Evolutionary conservation across 106 monocot genomes (phyloP), one percentile per base, ranked within the genome.

Genomic region (Posidonia australis): DNA sequence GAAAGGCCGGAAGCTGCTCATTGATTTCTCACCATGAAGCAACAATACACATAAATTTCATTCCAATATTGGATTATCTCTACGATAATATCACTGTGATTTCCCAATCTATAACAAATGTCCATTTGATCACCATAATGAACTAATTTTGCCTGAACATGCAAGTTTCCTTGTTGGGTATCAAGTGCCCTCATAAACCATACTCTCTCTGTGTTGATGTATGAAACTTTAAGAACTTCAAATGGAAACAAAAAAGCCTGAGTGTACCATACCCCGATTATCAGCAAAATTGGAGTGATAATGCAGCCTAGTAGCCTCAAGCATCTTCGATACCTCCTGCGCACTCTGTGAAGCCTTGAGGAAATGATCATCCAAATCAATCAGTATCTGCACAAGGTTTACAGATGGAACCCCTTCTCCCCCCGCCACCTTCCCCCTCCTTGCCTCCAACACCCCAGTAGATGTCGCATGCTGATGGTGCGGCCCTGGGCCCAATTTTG

Each of bases 231-330:
- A n/a, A n/a, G n/a, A n/a, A n/a, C n/a, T 1, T 49, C 14, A 17
- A 49, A 11, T 49, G 36, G 7, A 36, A 36, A 7, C 36, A 36
- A 36, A 36, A 2, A 36, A 36, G 36, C 36, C 2, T 36, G 36
- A 36, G 2, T 36, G 18, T 58, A 5, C 14, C 17, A 5, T 64
- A 77, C 93, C 93, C 51, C 85, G 77, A 54, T 81, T 83, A 46
- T 88, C 93, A 10, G 85, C 93, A 49, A 86, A 89, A 65, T 93
- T 93, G 14, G 93, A 93, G 72, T 93, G 93, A 32, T 89, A 93
- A 79, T 93, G 88, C 80, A 93, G 66, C 68, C 85, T 63, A 2
- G 82, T 83, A 23, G 88, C 88, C 70, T 93, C 93, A 12, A 93
- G 82, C 83, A 85, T 89, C 58, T 83, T 85, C 1, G 83, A 85